Evolutionary conservation across 371 early-diverging fungal genomes (phyloP), one percentile per base, ranked within the genome.

Genomic region (Syncephalastrum monosporum): DNA sequence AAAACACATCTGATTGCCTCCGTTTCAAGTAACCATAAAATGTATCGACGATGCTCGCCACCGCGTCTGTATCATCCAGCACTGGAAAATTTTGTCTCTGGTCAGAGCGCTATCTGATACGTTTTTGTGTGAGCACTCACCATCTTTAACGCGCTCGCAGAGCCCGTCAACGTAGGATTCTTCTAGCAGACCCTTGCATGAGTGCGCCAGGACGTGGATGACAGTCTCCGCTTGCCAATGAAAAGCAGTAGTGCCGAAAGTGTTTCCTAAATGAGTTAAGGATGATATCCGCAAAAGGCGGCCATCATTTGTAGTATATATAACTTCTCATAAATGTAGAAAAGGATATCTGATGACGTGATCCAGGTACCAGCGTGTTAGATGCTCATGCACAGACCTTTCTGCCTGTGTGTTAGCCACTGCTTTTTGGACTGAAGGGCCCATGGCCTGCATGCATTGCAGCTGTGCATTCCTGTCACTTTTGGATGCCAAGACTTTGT

Each of bases 361-460:
- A 29, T 68, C 59, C 5, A 71, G 33, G 6, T 64, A 57, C 74
- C 71, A 70, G 41, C 56, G 50, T 4, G 63, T 61, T 12, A 72
- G 33, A 13, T 25, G 50, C 19, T 16, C 19, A 21, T 43, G 50
- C 5, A 51, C 51, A 8, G 25, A 7, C 7, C 21, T 41, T 50
- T 23, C 14, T 50, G 15, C 14, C n/a, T 52, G 21, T 15, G 33
- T 61, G 25, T 50, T 43, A 12, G 46, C 25, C 21, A 69, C 16
- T 0, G 65, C 65, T 19, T 61, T 54, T n/a, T 58, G 43, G 5
- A 64, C 3, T 12, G 55, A 23, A 25, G 46, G 21, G n/a, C 50
- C 19, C 6, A 65, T 33, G 38, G 38, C 38, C 38, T 33, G 38
- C 38, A 33, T 10, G 38, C 12, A 33, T 12, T 33, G 38, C 12